Evolutionary conservation across 768 basidiomycete genomes (phyloP).

Genomic region (Rhodotorula diobovata): DNA sequence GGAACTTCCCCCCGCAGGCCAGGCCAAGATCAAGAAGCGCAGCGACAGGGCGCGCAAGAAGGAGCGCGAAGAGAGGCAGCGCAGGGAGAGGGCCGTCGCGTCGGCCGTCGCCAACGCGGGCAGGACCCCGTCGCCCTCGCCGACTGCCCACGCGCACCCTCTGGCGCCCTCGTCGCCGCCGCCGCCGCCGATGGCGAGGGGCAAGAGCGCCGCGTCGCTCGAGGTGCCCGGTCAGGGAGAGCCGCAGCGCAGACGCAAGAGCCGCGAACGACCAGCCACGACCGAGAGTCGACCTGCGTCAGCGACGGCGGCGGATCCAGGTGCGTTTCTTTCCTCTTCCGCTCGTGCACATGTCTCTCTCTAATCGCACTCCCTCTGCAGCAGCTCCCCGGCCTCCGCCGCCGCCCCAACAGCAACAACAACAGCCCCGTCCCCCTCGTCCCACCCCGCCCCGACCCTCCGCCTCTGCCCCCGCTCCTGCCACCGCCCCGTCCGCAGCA

Average conservation of each 20-base stretch:
- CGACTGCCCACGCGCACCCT: neutral
- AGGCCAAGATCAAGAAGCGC: neutral
- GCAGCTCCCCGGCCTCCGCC: too few relatives aligned
- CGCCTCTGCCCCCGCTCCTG: too few relatives aligned
- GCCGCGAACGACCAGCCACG: neutral
- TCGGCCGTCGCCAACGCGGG: constrained; percentile 23
- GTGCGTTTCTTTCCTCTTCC: neutral
- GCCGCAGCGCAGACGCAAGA: neutral
- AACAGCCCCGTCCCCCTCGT: too few relatives aligned
- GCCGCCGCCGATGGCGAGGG: neutral
- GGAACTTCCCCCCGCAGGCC: too few relatives aligned
- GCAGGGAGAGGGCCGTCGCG: constrained; percentile 6
- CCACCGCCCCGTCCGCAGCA: too few relatives aligned
- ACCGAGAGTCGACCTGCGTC: neutral
- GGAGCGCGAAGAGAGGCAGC: constrained; percentile 1
- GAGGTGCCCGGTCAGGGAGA: neutral
- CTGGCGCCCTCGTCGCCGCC: too few relatives aligned
- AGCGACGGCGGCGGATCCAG: neutral
- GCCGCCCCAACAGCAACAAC: too few relatives aligned
- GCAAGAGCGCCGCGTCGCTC: neutral
- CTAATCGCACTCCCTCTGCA: neutral
- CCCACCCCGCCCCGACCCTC: too few relatives aligned
- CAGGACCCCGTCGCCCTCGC: neutral
- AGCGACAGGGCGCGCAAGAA: neutral
- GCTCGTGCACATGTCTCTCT: neutral